phyloP scores from a whole-genome alignment of 306 rosid genomes.

The Vachellia pachyceras region DNA sequence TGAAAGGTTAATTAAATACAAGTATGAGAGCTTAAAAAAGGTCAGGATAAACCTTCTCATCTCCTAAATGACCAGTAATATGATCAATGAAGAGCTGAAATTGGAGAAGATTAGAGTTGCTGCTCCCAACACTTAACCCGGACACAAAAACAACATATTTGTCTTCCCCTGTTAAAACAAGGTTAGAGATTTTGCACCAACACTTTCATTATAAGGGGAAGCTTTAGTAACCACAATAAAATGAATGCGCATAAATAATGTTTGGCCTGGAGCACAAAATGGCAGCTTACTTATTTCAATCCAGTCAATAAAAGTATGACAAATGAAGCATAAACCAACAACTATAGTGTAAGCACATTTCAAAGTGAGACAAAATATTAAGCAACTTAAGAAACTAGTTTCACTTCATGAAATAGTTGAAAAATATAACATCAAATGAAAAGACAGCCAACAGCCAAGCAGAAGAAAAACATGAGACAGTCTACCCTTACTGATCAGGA shows the following conservation, averaged over 20 bases:
- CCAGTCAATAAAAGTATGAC: constrained; percentile 17
- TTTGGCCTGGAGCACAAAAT: constrained; percentile 17
- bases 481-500: neutral
- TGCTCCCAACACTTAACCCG: constrained; percentile 81
- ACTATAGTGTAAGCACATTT: constrained; percentile 16
- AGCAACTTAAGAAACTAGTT: constrained; percentile 1
- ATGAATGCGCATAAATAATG: constrained; percentile 20
- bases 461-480: constrained; percentile 16
- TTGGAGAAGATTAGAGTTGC: constrained; percentile 80
- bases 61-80: constrained; percentile 97
- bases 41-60: constrained; percentile 67
- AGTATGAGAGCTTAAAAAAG: constrained; percentile 33
- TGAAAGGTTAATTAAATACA: constrained; percentile 26
- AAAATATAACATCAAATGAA: constrained; percentile 5
- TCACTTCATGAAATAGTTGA: neutral
- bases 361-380: constrained; percentile 24
- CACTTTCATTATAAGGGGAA: constrained; percentile 7
- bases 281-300: constrained; percentile 24
- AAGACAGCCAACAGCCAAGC: constrained; percentile 8
- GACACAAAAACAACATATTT: constrained; percentile 84
- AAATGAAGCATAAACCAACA: constrained; percentile 32
- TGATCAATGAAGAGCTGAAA: constrained; percentile 95
- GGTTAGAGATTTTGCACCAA: constrained; percentile 16
- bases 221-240: constrained; percentile 28
- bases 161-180: constrained; percentile 76